Conservation (phyloP, 495 filamentous ascomycete genomes). For the Aspergillus taichungensis region DNA sequence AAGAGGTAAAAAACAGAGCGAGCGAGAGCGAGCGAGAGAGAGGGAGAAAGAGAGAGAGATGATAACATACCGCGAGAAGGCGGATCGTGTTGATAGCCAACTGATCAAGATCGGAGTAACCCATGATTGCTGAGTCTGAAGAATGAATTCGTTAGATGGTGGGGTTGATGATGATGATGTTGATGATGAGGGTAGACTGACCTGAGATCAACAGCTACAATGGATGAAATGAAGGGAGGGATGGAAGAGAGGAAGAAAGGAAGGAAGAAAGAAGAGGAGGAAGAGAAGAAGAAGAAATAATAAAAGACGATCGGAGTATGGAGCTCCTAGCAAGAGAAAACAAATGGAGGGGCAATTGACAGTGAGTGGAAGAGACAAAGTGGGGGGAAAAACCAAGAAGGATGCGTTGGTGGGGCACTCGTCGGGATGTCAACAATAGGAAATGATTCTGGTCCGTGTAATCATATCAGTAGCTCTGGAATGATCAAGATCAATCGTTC, state of each 20-base stretch:
- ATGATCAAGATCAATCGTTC: too few relatives aligned
- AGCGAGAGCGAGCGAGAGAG: too few relatives aligned
- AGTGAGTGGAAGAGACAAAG: too few relatives aligned
- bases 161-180: neutral
- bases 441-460: too few relatives aligned
- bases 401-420: too few relatives aligned
- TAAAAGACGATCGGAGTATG: neutral
- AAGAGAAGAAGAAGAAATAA: slow-evolving; percentile 1
- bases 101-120: slow-evolving; percentile 75
- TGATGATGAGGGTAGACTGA: slow-evolving; percentile 1
- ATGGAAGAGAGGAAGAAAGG: slow-evolving; percentile 15
- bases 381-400: too few relatives aligned
- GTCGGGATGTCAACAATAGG: too few relatives aligned
- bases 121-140: slow-evolving; percentile 62
- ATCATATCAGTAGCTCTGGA: too few relatives aligned
- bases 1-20: slow-evolving; percentile 3
- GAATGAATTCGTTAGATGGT: slow-evolving; percentile 3
- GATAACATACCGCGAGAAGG: slow-evolving; percentile 66
- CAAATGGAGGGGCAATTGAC: too few relatives aligned
- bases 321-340: too few relatives aligned
- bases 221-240: slow-evolving; percentile 10
- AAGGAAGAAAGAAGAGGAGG: slow-evolving; percentile 16
- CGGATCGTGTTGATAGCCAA: slow-evolving; percentile 97
- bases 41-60: slow-evolving; percentile 1
- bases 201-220: neutral